Conservation (phyloP, 257 asterid genomes). For the Plantago elongata region DNA sequence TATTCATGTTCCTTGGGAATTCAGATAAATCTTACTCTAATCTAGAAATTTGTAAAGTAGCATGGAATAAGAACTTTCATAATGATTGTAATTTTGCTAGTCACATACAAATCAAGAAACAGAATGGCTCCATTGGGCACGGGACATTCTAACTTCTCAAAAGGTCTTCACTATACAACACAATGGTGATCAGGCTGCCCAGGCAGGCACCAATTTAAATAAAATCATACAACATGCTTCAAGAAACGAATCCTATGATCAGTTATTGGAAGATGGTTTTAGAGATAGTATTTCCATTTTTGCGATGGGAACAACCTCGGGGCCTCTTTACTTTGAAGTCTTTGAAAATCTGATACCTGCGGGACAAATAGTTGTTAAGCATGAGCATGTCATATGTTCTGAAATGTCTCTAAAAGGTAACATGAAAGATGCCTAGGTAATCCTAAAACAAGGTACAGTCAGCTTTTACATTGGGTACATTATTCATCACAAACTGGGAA, state of each 20-base stretch:
- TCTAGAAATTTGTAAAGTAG: no score
- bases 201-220: slow-evolving; percentile 8
- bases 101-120: no score
- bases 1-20: no score
- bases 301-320: neutral
- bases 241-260: no score
- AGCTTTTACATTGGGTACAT: neutral
- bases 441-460: neutral
- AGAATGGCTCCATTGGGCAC: no score
- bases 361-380: slow-evolving; percentile 4
- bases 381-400: neutral
- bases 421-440: no score
- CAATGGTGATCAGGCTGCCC: neutral
- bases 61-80: no score
- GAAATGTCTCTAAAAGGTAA: neutral
- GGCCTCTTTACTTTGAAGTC: slow-evolving; percentile 15
- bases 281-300: slow-evolving; percentile 10
- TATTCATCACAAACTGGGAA: no score
- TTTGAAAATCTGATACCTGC: slow-evolving; percentile 40
- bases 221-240: neutral
- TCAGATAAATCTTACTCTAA: no score
- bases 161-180: neutral
- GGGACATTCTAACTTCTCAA: no score
- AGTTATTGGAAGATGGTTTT: neutral
- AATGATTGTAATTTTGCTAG: no score